These are phyloP conservation scores for Hericium rajendrae DNA, from an alignment of 768 basidiomycete species.

Conservation along the genomic window DNA sequence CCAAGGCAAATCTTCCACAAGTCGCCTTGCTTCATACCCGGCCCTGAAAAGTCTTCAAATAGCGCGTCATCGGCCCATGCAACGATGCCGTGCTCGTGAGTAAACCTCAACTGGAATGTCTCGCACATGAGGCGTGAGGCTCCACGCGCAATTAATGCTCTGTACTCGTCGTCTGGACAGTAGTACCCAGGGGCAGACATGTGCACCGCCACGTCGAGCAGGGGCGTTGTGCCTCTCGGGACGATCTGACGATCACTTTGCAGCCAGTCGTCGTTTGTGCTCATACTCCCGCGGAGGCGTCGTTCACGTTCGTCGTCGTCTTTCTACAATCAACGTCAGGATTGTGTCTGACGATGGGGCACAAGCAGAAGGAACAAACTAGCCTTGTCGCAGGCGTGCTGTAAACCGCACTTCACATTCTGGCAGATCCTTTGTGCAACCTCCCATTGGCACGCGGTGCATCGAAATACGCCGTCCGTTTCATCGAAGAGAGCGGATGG, in stretches of 20 bases:
- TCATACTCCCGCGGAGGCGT: not conserved
- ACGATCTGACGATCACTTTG: not conserved
- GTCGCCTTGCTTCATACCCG: conserved; percentile 25
- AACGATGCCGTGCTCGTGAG: conserved; percentile 6
- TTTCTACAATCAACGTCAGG: not conserved
- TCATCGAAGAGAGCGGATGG: too few relatives aligned
- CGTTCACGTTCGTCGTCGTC: not conserved
- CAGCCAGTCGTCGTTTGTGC: not conserved
- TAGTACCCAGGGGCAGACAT: not conserved
- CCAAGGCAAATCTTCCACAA: conserved; percentile 33
- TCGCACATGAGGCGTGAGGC: conserved; percentile 27
- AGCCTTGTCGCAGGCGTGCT: too few relatives aligned
- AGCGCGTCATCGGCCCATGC: conserved; percentile 25
- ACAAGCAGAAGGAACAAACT: not conserved
- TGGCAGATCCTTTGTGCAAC: too few relatives aligned
- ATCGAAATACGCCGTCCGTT: too few relatives aligned
- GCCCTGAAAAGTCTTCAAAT: conserved; percentile 25
- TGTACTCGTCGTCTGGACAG: not conserved
- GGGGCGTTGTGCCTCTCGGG: not conserved
- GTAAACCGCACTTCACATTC: too few relatives aligned
- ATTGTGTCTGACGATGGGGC: not conserved
- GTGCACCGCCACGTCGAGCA: not conserved
- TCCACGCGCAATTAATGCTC: conserved; percentile 5
- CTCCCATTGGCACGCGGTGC: too few relatives aligned
- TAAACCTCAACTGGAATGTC: conserved; percentile 25